Evolutionary conservation across 106 monocot genomes (phyloP), one percentile per base, ranked within the genome.

Genomic region (Dactylorhiza incarnata): DNA sequence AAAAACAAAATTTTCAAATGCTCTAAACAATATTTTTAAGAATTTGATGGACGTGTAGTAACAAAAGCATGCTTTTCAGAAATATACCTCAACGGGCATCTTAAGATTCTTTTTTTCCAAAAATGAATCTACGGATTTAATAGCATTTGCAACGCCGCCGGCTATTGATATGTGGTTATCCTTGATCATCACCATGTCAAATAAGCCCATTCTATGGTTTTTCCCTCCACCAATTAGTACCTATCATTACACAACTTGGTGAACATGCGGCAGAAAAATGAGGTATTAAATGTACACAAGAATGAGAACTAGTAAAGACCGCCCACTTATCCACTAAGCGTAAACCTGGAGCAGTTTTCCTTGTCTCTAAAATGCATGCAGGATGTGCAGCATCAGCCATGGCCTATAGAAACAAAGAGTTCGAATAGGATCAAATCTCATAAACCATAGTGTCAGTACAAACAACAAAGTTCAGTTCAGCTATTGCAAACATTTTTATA

Each of bases 121-220:
- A 83, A 75, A 94, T 49, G 83, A 81, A 71, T 99, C 94, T 15
- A 92, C 91, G 61, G 83, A 84, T 80, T 83, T 94, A 70, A 99
- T 74, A 73, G 94, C 94, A 82, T 89, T 89, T 76, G 88, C 75
- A 55, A 94, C 79, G 73, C 99, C 86, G 52, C 94, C 99, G 67
- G 99, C 89, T 58, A 94, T 82, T 78, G 99, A 94, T 48, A 94
- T 91, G 83, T 99, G 99, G 73, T 99, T 99, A 71, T 99, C 99
- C 77, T 99, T 99, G 85, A 99, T 92, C 99, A 99, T 99, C 53
- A 92, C 94, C 99, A 99, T 99, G 82, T 99, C 99, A 89, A 99
- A 99, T 23, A 99, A 82, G 65, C 99, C 99, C 83, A 99, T 83
- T 58, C 99, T 84, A 80, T 99, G 99, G 72, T 94, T 99, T 79